Percentiles rank a stretch among this genome's conserved stretches.
phyloP scores from a whole-genome alignment of 1,139 yeast genomes.

The Candida sanyaensis region DNA sequence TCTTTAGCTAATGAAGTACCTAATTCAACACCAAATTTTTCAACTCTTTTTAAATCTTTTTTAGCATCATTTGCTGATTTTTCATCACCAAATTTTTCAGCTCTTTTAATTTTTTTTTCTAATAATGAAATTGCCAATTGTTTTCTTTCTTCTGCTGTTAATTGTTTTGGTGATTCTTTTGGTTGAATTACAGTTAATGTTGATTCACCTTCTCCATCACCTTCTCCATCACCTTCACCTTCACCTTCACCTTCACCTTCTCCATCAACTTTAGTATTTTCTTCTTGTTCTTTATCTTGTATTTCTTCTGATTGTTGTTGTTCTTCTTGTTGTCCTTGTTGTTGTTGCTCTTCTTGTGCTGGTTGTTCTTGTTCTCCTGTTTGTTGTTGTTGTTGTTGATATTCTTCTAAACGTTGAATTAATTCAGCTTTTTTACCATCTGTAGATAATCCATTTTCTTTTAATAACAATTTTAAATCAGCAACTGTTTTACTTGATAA shows the following conservation, averaged over 20 bases:
- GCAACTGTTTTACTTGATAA: slow-evolving; percentile 73
- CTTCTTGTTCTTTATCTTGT: slow-evolving; percentile 17
- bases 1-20: slow-evolving; percentile 70
- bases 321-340: slow-evolving; percentile 11
- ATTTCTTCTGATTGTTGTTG: slow-evolving; percentile 16
- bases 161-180: slow-evolving; percentile 32
- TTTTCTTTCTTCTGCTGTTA: slow-evolving; percentile 71
- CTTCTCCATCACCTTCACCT: slow-evolving; percentile 21
- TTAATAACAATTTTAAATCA: slow-evolving; percentile 79
- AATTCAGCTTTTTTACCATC: slow-evolving; percentile 87
- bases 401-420: slow-evolving; percentile 62
- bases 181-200: slow-evolving; percentile 18
- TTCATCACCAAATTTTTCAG: slow-evolving; percentile 75
- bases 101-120: slow-evolving; percentile 67
- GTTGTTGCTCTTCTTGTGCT: slow-evolving; percentile 15
- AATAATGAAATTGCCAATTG: slow-evolving; percentile 68
- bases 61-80: slow-evolving; percentile 53
- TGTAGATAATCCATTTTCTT: slow-evolving; percentile 63
- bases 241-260: slow-evolving; percentile 22
- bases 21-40: slow-evolving; percentile 79
- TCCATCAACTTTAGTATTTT: slow-evolving; percentile 15
- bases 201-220: slow-evolving; percentile 13
- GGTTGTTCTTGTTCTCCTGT: slow-evolving; percentile 15
- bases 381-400: slow-evolving; percentile 20
- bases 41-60: slow-evolving; percentile 67